Evolutionary conservation across 768 basidiomycete genomes (phyloP).

Genomic region (Tylopilus plumbeoviolaceoides): DNA sequence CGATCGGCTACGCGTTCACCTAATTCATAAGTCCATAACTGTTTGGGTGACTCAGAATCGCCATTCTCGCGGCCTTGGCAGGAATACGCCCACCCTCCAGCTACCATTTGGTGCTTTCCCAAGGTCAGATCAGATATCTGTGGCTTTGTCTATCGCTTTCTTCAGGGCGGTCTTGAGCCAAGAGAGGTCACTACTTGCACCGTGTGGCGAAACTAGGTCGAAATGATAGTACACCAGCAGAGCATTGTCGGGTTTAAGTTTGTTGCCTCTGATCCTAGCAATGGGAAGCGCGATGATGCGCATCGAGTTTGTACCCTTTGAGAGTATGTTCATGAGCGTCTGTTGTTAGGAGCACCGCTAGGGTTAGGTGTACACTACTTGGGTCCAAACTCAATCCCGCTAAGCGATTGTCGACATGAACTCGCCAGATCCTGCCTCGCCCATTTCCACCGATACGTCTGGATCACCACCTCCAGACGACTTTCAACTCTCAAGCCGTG

Average conservation of each 20-base stretch:
- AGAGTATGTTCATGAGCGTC: constrained; percentile 7
- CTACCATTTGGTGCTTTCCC: constrained; percentile 60
- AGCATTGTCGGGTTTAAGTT: constrained; percentile 9
- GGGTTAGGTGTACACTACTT: no score
- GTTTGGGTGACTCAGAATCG: constrained; percentile 6
- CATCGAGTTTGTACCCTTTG: constrained; percentile 28
- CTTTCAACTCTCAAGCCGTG: constrained; percentile 28
- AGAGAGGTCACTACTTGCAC: constrained; percentile 31
- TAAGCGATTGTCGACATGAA: constrained; percentile 25
- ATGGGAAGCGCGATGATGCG: constrained; percentile 50
- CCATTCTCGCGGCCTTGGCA: constrained; percentile 4
- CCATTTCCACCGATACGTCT: constrained; percentile 35
- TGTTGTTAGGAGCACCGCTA: neutral
- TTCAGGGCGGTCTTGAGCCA: constrained; percentile 31
- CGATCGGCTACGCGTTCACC: constrained; percentile 69
- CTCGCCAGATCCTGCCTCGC: constrained; percentile 36
- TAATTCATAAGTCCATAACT: constrained; percentile 58
- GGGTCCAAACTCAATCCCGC: no score
- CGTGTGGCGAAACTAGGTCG: constrained; percentile 26
- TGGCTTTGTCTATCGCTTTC: constrained; percentile 49
- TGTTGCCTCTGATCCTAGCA: constrained; percentile 18
- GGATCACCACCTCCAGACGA: constrained; percentile 36
- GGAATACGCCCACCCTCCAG: constrained; percentile 59
- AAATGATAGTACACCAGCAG: constrained; percentile 43
- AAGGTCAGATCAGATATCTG: constrained; percentile 59